Evolutionary conservation across 2,329 filamentous ascomycete species (phyloP), one percentile per base, ranked within the genome.

Genomic region (Paraphaeosphaeria sporulosa): DNA sequence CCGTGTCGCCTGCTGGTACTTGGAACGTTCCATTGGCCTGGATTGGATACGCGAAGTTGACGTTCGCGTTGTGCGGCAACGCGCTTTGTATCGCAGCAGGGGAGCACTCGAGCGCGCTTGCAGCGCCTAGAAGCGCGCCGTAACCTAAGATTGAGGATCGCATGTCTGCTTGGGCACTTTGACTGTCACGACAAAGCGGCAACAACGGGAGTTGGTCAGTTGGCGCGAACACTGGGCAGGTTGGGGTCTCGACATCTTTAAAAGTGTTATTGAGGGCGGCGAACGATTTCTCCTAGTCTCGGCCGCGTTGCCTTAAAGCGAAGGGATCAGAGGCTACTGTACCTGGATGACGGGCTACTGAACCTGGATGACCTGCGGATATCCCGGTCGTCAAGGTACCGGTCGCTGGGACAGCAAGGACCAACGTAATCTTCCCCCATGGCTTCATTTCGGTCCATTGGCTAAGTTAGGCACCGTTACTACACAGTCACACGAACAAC

Each of bases 21-120:
- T 75, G 52, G 60, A 80, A 81, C 0, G 77, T 80, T n/a, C 69
- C 64, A 53, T 79, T 78, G 6, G 69, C 71, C 7, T 66, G 60
- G 9, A 80, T 46, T 9, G 62, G 55, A 17, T 67, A 66, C 2
- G 76, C 76, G 40, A 75, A 80, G 36, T 77, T 73, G 6, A 81
- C 72, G 19, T 65, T 74, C 12, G 78, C 76, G 57, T 73, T 74
- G 4, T 64, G 55, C 0, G 79, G 73, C 6, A 81, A 62, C 27
- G 73, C 63, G 30, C 69, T 59, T 38, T 76, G 70, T 30, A 81
- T 75, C 4, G 73, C 71, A 34, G 67, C 64, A 8, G 68, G 59
- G 4, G 75, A 70, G 61, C 79, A 81, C 6, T 76, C 64, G 19
- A 71, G 57, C 9, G 70, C 72, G 17, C 62, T 62, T 21, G 62